phyloP scores from a whole-genome alignment of 139 green algal species.

The Bryopsis sp. region DNA sequence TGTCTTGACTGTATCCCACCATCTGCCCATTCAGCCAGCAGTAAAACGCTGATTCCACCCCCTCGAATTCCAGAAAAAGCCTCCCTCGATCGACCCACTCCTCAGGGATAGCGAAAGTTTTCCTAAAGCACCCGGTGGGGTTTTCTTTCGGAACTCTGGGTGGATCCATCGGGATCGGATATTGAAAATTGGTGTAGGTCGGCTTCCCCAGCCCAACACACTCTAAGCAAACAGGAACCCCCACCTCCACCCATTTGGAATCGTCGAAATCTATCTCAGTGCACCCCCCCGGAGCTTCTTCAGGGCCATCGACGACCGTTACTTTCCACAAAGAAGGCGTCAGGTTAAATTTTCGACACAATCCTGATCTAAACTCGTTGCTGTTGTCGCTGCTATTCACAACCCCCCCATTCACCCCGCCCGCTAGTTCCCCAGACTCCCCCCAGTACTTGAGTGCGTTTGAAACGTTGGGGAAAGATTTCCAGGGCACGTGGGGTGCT shows the following conservation, averaged over 20 bases:
- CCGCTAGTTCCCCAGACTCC: neutral
- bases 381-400: neutral
- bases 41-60: conserved; percentile 77
- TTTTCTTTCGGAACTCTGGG: conserved; percentile 78
- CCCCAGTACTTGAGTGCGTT: conserved; percentile 23
- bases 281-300: conserved; percentile 46
- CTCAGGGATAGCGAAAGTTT: conserved; percentile 48
- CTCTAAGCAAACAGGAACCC: conserved; percentile 84
- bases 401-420: no score
- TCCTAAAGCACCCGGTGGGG: conserved; percentile 85
- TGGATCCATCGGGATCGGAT: conserved; percentile 82
- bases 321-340: conserved; percentile 56
- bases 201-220: conserved; percentile 68
- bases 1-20: conserved; percentile 88
- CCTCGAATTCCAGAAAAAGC: conserved; percentile 75
- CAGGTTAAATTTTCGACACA: conserved; percentile 22
- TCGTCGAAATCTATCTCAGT: conserved; percentile 31
- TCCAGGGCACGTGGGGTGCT: conserved; percentile 43
- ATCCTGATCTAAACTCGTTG: neutral
- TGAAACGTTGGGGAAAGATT: conserved; percentile 33
- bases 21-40: conserved; percentile 81
- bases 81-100: conserved; percentile 14
- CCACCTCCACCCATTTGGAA: conserved; percentile 32
- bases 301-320: conserved; percentile 40
- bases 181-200: conserved; percentile 94